These are phyloP conservation scores for Nymphaea thermarum DNA, from an alignment of 164 flowering plant genomes.

Conservation along the genomic window DNA sequence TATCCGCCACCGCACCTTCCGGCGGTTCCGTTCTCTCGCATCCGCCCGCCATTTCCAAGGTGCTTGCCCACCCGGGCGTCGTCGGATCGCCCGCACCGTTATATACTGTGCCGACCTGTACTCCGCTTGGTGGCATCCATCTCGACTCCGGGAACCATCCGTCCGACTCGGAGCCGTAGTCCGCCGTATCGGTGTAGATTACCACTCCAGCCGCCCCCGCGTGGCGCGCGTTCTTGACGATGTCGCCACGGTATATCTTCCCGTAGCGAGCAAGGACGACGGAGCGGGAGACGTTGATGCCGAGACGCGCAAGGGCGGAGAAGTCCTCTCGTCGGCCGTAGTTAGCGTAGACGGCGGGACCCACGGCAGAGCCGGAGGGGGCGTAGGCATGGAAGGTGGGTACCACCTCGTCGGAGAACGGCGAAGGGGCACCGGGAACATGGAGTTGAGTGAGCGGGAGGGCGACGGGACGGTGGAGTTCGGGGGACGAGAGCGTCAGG, in stretches of 20 bases:
- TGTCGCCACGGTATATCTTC: conserved; percentile 58
- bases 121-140: conserved; percentile 82
- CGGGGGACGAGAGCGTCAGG: conserved; percentile 19
- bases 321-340: conserved; percentile 64
- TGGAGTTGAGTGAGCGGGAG: conserved; percentile 42
- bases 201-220: conserved; percentile 54
- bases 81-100: conserved; percentile 58
- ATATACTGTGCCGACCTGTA: conserved; percentile 56
- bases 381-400: conserved; percentile 68
- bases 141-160: conserved; percentile 43
- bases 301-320: conserved; percentile 22
- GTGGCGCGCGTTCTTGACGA: conserved; percentile 37
- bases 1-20: conserved; percentile 44
- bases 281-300: conserved; percentile 38
- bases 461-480: conserved; percentile 13
- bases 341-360: conserved; percentile 48
- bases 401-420: conserved; percentile 31
- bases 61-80: conserved; percentile 72
- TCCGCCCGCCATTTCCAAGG: conserved; percentile 3
- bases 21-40: conserved; percentile 49
- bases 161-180: conserved; percentile 40
- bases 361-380: conserved; percentile 38
- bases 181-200: conserved; percentile 49
- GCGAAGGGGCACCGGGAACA: conserved; percentile 37
- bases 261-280: conserved; percentile 59